These are phyloP conservation scores for Fusarium pseudonygamai DNA, from an alignment of 2,329 filamentous ascomycete species.

Conservation along the genomic window DNA sequence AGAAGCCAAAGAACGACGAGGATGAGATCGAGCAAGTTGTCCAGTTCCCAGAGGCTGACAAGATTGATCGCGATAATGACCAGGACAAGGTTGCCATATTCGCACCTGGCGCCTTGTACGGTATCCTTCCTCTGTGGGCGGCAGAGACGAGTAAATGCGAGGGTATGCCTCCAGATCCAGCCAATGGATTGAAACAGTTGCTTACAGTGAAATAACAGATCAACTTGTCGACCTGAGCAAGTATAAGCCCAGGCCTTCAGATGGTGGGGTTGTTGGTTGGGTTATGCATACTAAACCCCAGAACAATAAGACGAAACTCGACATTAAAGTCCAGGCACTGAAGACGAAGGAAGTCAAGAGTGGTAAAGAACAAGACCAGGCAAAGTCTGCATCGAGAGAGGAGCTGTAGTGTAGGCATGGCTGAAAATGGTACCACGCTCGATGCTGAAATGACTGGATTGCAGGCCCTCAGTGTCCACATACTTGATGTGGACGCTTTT, in stretches of 20 bases:
- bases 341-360: conserved; percentile 38
- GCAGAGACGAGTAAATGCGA: conserved; percentile 55
- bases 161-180: conserved; percentile 44
- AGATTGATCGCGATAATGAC: conserved; percentile 46
- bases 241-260: conserved; percentile 41
- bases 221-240: conserved; percentile 43
- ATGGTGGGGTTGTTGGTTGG: conserved; percentile 46
- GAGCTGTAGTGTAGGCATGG: conserved; percentile 34
- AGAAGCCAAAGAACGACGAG: conserved; percentile 50
- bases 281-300: conserved; percentile 44
- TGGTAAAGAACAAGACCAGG: conserved; percentile 5
- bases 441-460: not conserved
- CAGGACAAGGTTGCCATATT: conserved; percentile 57
- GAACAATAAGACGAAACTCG: conserved; percentile 48
- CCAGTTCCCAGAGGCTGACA: conserved; percentile 39
- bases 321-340: conserved; percentile 49
- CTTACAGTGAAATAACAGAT: conserved; percentile 30
- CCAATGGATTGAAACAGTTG: not conserved
- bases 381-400: conserved; percentile 32
- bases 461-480: not conserved
- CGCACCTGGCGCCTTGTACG: conserved; percentile 62
- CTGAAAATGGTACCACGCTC: not conserved
- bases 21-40: conserved; percentile 52
- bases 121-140: conserved; percentile 60
- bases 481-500: not conserved